A percentile compares a stretch with the other conserved stretches of the same genome.
phyloP scores from a whole-genome alignment of 2,329 filamentous ascomycete genomes.

The Aspergillus fischeri region DNA sequence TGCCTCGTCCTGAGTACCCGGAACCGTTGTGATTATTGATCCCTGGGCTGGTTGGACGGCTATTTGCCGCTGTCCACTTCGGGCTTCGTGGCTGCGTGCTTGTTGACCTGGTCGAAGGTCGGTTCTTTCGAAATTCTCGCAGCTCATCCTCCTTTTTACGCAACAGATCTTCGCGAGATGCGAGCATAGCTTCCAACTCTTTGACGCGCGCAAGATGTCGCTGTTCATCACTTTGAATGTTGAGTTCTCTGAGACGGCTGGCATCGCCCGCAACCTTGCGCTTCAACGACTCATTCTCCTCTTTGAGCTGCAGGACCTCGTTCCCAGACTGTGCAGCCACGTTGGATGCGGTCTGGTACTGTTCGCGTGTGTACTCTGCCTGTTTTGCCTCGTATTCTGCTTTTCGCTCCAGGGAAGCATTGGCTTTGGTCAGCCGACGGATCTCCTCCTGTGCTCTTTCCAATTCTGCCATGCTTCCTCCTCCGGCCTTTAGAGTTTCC shows the following conservation, averaged over 20 bases:
- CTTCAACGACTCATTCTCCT: slow-evolving; percentile 35
- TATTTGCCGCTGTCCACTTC: slow-evolving; percentile 31
- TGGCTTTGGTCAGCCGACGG: slow-evolving; percentile 33
- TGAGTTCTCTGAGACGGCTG: slow-evolving; percentile 35
- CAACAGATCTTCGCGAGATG: slow-evolving; percentile 36
- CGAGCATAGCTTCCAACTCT: slow-evolving; percentile 36
- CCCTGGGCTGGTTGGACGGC: slow-evolving; percentile 40
- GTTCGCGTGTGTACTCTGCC: slow-evolving; percentile 43
- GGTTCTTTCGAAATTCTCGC: slow-evolving; percentile 41
- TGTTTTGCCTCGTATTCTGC: slow-evolving; percentile 41
- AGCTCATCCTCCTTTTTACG: slow-evolving; percentile 44
- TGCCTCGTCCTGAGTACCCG: slow-evolving; percentile 29
- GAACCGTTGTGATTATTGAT: slow-evolving; percentile 30
- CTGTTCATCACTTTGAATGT: slow-evolving; percentile 29
- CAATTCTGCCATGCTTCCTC: slow-evolving; percentile 38
- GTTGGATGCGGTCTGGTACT: slow-evolving; percentile 46
- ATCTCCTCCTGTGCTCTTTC: slow-evolving; percentile 40
- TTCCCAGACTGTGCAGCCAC: slow-evolving; percentile 39
- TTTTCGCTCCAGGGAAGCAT: slow-evolving; percentile 32
- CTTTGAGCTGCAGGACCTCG: slow-evolving; percentile 35
- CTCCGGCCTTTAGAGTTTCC: slow-evolving; percentile 36
- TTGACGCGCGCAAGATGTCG: slow-evolving; percentile 34
- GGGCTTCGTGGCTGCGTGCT: slow-evolving; percentile 42
- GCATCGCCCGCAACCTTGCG: slow-evolving; percentile 36
- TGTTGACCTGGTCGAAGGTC: slow-evolving; percentile 40